Percentiles rank a stretch among this genome's conserved stretches.
phyloP scores from a whole-genome alignment of 192 early-diverging fungal species.

The Gryganskiella cystojenkinii region DNA sequence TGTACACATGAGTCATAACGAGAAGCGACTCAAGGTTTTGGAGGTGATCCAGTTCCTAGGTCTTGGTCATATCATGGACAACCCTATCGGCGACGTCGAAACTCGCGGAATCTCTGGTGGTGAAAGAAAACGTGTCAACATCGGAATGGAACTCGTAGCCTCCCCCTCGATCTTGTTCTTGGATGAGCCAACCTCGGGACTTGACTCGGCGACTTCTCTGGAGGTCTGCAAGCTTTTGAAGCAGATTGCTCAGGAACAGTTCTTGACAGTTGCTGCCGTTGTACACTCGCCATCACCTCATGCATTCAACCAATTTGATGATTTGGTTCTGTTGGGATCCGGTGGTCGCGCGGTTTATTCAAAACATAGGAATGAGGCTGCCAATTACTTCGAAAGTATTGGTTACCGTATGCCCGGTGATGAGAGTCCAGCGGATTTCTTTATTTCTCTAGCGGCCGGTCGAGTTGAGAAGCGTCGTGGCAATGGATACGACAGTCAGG shows the following conservation, averaged over 20 bases:
- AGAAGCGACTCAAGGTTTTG: slow-evolving; percentile 65
- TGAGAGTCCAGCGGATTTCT: slow-evolving; percentile 66
- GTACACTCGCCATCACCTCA: slow-evolving; percentile 75
- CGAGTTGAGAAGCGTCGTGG: slow-evolving; percentile 25
- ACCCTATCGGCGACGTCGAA: slow-evolving; percentile 69
- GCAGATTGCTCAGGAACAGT: slow-evolving; percentile 67
- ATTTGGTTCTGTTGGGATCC: slow-evolving; percentile 75
- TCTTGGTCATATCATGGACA: slow-evolving; percentile 60
- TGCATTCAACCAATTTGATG: slow-evolving; percentile 75
- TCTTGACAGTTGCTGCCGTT: slow-evolving; percentile 72
- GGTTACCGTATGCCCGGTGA: slow-evolving; percentile 53
- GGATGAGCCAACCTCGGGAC: slow-evolving; percentile 79
- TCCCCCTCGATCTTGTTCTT: slow-evolving; percentile 70
- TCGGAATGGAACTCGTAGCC: slow-evolving; percentile 75
- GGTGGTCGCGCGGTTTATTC: slow-evolving; percentile 72
- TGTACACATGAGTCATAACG: slow-evolving; percentile 37
- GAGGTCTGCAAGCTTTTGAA: slow-evolving; percentile 71
- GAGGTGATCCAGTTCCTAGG: slow-evolving; percentile 69
- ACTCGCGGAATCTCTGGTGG: slow-evolving; percentile 76
- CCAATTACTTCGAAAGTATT: slow-evolving; percentile 61
- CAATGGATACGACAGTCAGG: background rate
- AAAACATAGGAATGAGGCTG: slow-evolving; percentile 62
- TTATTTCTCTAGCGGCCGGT: slow-evolving; percentile 69
- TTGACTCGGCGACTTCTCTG: slow-evolving; percentile 72
- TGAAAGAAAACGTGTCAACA: slow-evolving; percentile 80